phyloP scores from a whole-genome alignment of 257 asterid species.

The Lycium barbarum region DNA sequence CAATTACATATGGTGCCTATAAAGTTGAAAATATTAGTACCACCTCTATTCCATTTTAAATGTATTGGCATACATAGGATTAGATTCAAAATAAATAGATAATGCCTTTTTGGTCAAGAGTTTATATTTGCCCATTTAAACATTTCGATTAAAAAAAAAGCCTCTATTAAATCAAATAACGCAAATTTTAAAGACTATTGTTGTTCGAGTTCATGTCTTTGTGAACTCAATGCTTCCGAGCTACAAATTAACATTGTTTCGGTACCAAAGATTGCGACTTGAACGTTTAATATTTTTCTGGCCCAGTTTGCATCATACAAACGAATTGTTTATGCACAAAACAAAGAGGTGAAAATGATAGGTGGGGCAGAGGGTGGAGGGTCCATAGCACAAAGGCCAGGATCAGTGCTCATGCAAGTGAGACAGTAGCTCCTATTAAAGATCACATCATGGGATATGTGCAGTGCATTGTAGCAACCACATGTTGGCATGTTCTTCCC shows the following conservation, averaged over 20 bases:
- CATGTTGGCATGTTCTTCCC: slow-evolving; percentile 28
- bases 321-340: neutral
- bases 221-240: neutral
- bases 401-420: slow-evolving; percentile 1
- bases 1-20: neutral
- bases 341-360: neutral
- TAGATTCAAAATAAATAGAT: neutral
- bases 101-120: too few relatives aligned
- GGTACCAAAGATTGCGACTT: neutral
- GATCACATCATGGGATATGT: slow-evolving; percentile 22
- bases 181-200: neutral
- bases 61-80: neutral
- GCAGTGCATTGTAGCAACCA: slow-evolving; percentile 4
- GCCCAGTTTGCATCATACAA: neutral
- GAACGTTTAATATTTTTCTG: neutral
- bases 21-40: neutral
- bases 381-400: slow-evolving; percentile 14
- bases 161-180: too few relatives aligned
- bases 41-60: neutral
- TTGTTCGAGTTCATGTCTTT: neutral
- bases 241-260: too few relatives aligned
- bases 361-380: neutral
- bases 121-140: too few relatives aligned
- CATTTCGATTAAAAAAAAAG: too few relatives aligned
- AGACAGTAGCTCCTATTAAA: neutral